Evolutionary conservation across 805 yeast genomes (phyloP).

Genomic region (Nematodospora valgi): DNA sequence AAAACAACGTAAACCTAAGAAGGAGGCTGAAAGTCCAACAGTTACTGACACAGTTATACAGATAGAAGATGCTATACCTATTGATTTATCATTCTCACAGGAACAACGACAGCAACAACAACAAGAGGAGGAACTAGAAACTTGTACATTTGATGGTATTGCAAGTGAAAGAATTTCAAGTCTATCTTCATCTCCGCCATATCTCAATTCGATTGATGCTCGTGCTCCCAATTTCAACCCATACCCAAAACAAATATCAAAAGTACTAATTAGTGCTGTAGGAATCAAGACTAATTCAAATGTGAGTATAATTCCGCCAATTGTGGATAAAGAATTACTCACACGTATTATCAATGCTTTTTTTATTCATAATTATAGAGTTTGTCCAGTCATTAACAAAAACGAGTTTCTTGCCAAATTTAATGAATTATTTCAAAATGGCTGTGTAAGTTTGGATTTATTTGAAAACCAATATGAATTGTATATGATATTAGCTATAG

Average conservation of each 20-base stretch:
- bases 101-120: neutral
- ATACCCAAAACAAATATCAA: constrained; percentile 13
- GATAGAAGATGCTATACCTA: neutral
- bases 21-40: neutral
- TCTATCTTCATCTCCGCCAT: constrained; percentile 17
- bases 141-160: neutral
- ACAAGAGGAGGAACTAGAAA: neutral
- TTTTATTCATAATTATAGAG: constrained; percentile 42
- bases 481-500: constrained; percentile 52
- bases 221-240: constrained; percentile 22
- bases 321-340: constrained; percentile 25
- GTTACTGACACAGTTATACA: neutral
- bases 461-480: constrained; percentile 40
- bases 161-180: neutral
- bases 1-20: constrained; percentile 7
- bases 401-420: constrained; percentile 31
- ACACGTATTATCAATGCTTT: constrained; percentile 40
- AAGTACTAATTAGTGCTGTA: constrained; percentile 13
- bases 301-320: constrained; percentile 13
- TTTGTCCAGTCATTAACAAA: constrained; percentile 43
- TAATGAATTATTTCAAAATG: constrained; percentile 16
- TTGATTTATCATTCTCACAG: neutral
- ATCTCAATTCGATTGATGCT: constrained; percentile 24
- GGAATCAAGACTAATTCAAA: constrained; percentile 14
- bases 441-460: constrained; percentile 12